A percentile compares a stretch with the other conserved stretches of the same genome.
phyloP scores from a whole-genome alignment of 2,329 filamentous ascomycete species.

The Chalaropsis thielavioides region DNA sequence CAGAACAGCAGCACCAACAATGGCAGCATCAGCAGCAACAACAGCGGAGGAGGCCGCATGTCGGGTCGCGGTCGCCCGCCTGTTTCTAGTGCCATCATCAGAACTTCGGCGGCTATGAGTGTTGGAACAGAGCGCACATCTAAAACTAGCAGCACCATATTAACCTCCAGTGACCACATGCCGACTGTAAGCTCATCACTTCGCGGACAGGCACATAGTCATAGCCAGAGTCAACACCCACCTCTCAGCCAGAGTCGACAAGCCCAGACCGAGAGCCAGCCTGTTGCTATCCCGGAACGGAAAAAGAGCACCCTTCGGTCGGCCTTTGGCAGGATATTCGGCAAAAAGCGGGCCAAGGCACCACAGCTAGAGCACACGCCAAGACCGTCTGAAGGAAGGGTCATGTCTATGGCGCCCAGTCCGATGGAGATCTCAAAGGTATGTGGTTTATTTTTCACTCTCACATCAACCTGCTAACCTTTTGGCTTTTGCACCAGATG shows the following conservation, averaged over 20 bases:
- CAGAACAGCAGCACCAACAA: not conserved
- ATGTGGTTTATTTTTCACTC: not conserved
- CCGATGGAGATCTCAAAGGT: conserved; percentile 1
- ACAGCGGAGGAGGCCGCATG: not conserved
- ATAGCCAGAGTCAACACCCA: not conserved
- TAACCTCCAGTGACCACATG: not conserved
- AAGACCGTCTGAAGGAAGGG: not conserved
- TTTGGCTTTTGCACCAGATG: not conserved
- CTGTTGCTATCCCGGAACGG: conserved; percentile 29
- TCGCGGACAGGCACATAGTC: not conserved
- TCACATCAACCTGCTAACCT: not conserved
- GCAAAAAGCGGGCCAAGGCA: conserved; percentile 34
- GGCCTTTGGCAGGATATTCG: conserved; percentile 44
- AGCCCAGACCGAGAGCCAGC: conserved; percentile 22
- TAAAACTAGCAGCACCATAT: conserved; percentile 8
- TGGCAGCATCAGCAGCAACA: not conserved
- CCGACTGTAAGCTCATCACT: conserved; percentile 7
- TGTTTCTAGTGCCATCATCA: conserved; percentile 9
- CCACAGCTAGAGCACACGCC: conserved; percentile 23
- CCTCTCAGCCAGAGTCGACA: not conserved
- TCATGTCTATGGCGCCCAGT: not conserved
- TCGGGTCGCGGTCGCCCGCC: conserved; percentile 8
- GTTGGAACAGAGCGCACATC: conserved; percentile 9
- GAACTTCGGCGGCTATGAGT: conserved; percentile 13
- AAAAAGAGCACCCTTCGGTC: conserved; percentile 45